Evolutionary conservation across 192 early-diverging fungal species (phyloP).

Genomic region (Coemansia sp.): DNA sequence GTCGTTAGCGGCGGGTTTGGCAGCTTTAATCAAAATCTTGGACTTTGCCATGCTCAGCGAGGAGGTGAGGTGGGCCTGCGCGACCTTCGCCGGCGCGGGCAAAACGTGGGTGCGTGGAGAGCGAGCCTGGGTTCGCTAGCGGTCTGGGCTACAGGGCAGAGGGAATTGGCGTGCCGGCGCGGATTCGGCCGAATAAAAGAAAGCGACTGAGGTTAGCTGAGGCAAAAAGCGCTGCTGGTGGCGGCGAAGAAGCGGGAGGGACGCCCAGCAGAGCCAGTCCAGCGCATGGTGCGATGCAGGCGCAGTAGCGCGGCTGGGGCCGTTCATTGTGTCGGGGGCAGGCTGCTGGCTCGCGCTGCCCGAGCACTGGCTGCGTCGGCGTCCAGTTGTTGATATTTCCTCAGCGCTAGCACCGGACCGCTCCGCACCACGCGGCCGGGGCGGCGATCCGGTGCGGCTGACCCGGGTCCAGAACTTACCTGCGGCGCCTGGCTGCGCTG

Average conservation of each 20-base stretch:
- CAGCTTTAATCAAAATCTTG: conserved; percentile 26
- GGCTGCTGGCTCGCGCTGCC: not conserved
- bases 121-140: not conserved
- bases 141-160: not conserved
- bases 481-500: not conserved
- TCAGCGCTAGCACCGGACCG: not conserved
- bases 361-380: not conserved
- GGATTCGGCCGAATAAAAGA: conserved; percentile 1
- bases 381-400: not conserved
- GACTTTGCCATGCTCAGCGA: conserved; percentile 40
- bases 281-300: not conserved
- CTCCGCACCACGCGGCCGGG: not conserved
- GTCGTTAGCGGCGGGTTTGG: conserved; percentile 22
- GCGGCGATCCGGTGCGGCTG: not conserved
- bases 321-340: not conserved
- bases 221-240: not conserved
- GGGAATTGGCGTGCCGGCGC: not conserved
- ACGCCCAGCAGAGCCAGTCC: not conserved
- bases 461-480: conserved; percentile 4
- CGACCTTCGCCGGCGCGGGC: not conserved
- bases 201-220: not conserved
- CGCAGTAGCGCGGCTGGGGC: conserved; percentile 2
- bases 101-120: not conserved
- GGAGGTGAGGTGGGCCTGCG: not conserved
- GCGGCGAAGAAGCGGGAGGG: not conserved